These are phyloP conservation scores for Diplodia mutila DNA, from an alignment of 2,329 filamentous ascomycete genomes.

Conservation along the genomic window DNA sequence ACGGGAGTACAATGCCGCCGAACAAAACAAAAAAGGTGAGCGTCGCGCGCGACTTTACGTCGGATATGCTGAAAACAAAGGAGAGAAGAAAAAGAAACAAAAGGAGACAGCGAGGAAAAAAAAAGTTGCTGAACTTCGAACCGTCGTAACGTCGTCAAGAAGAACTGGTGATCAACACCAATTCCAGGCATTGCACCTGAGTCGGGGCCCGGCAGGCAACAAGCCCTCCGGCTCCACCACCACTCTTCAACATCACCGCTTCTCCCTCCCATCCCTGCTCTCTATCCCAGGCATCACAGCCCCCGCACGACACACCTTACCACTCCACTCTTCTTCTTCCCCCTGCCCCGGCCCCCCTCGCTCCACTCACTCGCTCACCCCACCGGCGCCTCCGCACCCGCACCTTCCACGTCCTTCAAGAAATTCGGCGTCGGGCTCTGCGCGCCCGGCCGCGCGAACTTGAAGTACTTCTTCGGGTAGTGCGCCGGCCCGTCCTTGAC, in stretches of 20 bases:
- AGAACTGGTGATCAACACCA: conserved; percentile 1
- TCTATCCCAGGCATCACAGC: neutral
- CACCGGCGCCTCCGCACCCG: neutral
- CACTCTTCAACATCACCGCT: neutral
- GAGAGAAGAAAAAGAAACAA: neutral
- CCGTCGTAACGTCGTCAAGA: neutral
- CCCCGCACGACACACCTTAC: too few species aligned
- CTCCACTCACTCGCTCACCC: neutral
- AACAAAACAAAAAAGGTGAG: neutral
- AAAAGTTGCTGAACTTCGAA: neutral
- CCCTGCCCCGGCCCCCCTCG: neutral
- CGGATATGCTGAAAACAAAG: neutral
- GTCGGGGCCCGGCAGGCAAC: too few species aligned
- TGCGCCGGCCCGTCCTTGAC: neutral
- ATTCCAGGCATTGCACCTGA: neutral
- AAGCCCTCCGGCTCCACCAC: too few species aligned
- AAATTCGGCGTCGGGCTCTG: conserved; percentile 7
- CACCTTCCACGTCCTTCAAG: neutral
- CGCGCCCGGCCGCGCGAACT: conserved; percentile 6
- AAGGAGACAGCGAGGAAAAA: neutral
- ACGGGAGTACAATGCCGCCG: neutral
- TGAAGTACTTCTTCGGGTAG: conserved; percentile 18
- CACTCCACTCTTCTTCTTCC: too few species aligned
- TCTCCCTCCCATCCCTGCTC: neutral
- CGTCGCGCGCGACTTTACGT: too few species aligned